Evolutionary conservation across 2,329 filamentous ascomycete species (phyloP).

Genomic region (Colletotrichum tofieldiae): DNA sequence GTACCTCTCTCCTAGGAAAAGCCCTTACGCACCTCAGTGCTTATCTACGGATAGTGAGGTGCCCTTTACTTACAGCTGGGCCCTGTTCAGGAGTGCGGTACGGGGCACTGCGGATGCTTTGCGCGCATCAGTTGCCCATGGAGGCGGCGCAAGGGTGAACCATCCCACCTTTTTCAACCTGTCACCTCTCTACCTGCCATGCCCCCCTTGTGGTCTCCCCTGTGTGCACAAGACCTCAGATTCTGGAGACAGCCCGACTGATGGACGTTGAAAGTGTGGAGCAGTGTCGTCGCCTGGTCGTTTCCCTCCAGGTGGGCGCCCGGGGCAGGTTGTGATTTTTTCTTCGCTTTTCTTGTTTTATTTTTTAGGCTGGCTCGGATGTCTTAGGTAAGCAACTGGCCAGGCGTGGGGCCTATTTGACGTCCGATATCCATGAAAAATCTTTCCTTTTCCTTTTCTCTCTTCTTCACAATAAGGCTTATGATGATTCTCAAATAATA

Average conservation of each 20-base stretch:
- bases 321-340: not conserved
- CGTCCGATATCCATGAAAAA: conserved; percentile 41
- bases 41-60: not conserved
- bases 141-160: conserved; percentile 15
- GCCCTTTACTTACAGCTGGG: not conserved
- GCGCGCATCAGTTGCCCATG: conserved; percentile 19
- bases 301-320: not conserved
- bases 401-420: conserved; percentile 38
- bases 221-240: conserved; percentile 30
- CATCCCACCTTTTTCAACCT: conserved; percentile 21
- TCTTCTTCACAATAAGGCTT: conserved; percentile 62
- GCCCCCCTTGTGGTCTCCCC: not conserved
- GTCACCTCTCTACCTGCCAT: conserved; percentile 2
- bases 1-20: not conserved
- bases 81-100: not conserved
- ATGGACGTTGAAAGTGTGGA: conserved; percentile 20
- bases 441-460: conserved; percentile 47
- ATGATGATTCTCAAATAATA: conserved; percentile 73
- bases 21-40: not conserved
- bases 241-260: conserved; percentile 31
- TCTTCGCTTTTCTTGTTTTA: not conserved
- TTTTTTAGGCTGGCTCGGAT: not conserved
- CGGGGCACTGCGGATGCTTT: not conserved
- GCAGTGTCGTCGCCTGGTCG: conserved; percentile 19
- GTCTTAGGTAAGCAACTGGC: conserved; percentile 33